Conservation (phyloP, 2,329 filamentous ascomycete species). For the Clarireedia homoeocarpa region DNA sequence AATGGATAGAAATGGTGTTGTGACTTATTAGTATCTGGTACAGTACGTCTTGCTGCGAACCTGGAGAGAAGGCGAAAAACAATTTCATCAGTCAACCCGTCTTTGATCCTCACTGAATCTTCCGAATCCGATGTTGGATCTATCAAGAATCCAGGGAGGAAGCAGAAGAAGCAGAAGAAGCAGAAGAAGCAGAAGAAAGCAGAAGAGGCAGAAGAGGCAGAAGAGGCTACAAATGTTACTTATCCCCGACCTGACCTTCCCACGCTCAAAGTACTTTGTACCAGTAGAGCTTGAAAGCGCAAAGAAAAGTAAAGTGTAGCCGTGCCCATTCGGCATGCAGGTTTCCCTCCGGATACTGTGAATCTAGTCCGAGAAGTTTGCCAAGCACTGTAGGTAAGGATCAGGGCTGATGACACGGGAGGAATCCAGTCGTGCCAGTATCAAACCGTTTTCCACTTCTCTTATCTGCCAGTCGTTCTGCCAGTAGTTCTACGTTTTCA, state of each 20-base stretch:
- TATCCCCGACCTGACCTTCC: too few relatives aligned
- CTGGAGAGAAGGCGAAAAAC: too few relatives aligned
- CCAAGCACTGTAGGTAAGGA: background rate
- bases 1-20: too few relatives aligned
- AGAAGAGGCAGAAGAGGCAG: background rate
- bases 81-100: background rate
- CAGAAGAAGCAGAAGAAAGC: too few relatives aligned
- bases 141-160: background rate
- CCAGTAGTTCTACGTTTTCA: too few relatives aligned
- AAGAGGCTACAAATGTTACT: background rate
- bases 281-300: too few relatives aligned
- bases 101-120: background rate
- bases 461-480: too few relatives aligned
- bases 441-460: too few relatives aligned
- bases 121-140: background rate
- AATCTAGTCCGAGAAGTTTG: background rate
- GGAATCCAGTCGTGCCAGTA: constrained; percentile 1
- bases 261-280: too few relatives aligned
- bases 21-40: too few relatives aligned
- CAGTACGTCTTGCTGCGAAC: too few relatives aligned
- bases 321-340: background rate
- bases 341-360: background rate
- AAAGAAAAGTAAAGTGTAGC: background rate
- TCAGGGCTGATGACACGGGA: constrained; percentile 13
- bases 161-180: too few relatives aligned